Evolutionary conservation across 2,329 filamentous ascomycete genomes (phyloP).

Genomic region (Diaporthe citriasiana): DNA sequence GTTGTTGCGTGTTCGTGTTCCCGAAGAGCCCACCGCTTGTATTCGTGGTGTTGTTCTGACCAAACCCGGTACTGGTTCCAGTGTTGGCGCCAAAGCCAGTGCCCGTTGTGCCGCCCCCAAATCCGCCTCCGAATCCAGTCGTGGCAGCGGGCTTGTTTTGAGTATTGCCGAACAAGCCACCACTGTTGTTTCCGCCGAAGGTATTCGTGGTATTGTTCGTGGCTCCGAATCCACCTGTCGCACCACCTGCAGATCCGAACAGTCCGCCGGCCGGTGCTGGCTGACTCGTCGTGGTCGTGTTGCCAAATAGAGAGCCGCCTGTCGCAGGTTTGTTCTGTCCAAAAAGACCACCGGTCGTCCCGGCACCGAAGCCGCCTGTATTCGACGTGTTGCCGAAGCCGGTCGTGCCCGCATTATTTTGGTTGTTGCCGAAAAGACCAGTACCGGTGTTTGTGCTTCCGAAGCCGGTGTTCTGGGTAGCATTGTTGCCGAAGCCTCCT

Average conservation of each 20-base stretch:
- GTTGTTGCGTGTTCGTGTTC: slow-evolving; percentile 49
- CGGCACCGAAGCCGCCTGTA: slow-evolving; percentile 49
- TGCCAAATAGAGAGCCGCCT: slow-evolving; percentile 46
- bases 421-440: slow-evolving; percentile 56
- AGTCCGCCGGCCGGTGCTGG: slow-evolving; percentile 51
- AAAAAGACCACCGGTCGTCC: slow-evolving; percentile 50
- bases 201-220: slow-evolving; percentile 42
- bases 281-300: slow-evolving; percentile 54
- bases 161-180: slow-evolving; percentile 50
- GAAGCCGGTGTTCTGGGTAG: slow-evolving; percentile 55
- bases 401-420: slow-evolving; percentile 53
- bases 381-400: slow-evolving; percentile 60
- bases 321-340: slow-evolving; percentile 52
- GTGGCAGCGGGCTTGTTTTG: slow-evolving; percentile 45
- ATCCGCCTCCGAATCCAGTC: slow-evolving; percentile 43
- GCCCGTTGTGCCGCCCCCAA: slow-evolving; percentile 44
- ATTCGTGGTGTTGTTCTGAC: slow-evolving; percentile 53
- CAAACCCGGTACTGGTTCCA: slow-evolving; percentile 49
- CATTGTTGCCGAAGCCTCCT: slow-evolving; percentile 62
- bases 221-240: slow-evolving; percentile 49
- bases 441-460: slow-evolving; percentile 53
- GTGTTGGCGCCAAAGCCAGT: slow-evolving; percentile 51
- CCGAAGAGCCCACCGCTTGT: slow-evolving; percentile 51
- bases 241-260: slow-evolving; percentile 54
- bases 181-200: slow-evolving; percentile 46